Base-by-base conservation (phyloP, 2,329 filamentous ascomycete species). In the Hirsutella minnesotensis region DNA sequence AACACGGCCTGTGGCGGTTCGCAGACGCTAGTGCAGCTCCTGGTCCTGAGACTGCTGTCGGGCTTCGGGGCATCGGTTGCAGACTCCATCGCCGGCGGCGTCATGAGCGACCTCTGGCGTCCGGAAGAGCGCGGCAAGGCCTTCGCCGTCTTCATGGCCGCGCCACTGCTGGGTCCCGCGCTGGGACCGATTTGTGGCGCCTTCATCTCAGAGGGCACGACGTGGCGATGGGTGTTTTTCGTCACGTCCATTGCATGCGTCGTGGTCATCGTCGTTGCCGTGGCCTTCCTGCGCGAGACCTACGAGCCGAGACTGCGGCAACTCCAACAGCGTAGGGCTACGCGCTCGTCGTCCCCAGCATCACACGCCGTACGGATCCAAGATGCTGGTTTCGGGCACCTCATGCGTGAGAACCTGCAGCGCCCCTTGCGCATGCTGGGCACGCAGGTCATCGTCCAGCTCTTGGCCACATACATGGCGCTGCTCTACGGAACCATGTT, bases 221-320 rank as follows among this genome's bases (percentile, higher is more conserved):
- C 72, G 1, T 87, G 83, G 83, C 71, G 81, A 33, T 87, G 83
- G 83, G 74, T 77, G 8, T 87, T 86, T 62, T 84, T 74, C 61
- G 68, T 76, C 0, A 82, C 79, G 1, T 75, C 77, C 1, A 80
- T 86, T 44, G 61, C 63, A 9, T 76, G 78, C 44, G 80, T 68
- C 2, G 45, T 75, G 12, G 73, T 86, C 40, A 79, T 84, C 54
- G 46, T 71, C 10, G 61, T 72, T 8, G 81, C 62, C 2, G 22
- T 81, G 5, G 57, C 84, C 39, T 73, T 73, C 16, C 67, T 87
- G 4, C 70, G 79, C 48, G 79, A 83, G 57, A 71, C 68, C 33
- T 82, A 80, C 48, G 66, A 75, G 1, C 71, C 77, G 0, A 61
- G 64, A 0, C 63, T 83, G 12, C 66, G 83, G 86, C 58, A 66